phyloP scores from a whole-genome alignment of 495 filamentous ascomycete genomes.

The Penicillium cataractarum region DNA sequence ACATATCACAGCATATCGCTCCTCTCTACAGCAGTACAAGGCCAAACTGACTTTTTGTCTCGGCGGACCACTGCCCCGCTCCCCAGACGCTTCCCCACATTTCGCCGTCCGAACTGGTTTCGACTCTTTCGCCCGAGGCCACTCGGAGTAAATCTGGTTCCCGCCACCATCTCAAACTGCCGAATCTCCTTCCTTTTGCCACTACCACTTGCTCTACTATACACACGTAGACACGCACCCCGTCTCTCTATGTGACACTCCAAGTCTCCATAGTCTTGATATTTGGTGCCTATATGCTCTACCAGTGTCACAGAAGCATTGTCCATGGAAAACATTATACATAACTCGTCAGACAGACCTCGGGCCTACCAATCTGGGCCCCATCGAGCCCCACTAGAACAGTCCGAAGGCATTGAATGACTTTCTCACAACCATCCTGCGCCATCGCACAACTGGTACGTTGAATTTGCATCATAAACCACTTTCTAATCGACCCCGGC shows the following conservation, averaged over 20 bases:
- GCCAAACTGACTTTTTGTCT: background rate
- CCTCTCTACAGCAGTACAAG: background rate
- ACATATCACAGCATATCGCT: background rate
- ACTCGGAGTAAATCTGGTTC: conserved; percentile 21
- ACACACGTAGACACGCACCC: too few species aligned
- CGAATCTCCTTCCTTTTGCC: background rate
- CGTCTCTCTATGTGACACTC: too few species aligned
- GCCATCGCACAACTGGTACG: conserved; percentile 19
- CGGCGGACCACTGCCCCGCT: conserved; percentile 10
- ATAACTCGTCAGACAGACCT: background rate
- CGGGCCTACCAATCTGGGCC: background rate
- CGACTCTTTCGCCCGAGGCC: background rate
- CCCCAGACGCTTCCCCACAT: conserved; percentile 23
- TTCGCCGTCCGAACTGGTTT: conserved; percentile 9
- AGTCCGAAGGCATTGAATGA: background rate
- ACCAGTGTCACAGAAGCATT: background rate
- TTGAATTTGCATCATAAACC: conserved; percentile 25
- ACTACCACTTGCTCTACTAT: background rate
- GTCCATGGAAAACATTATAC: background rate
- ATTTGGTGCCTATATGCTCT: background rate
- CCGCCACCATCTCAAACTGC: conserved; percentile 3
- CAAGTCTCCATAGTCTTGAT: too few species aligned
- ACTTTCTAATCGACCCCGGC: conserved; percentile 8
- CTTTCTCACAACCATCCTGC: background rate
- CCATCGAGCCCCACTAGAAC: conserved; percentile 17